Percentiles rank a stretch among this genome's conserved stretches.
Conservation (phyloP, 1,284 basidiomycete species). For the Tremellales sp. region DNA sequence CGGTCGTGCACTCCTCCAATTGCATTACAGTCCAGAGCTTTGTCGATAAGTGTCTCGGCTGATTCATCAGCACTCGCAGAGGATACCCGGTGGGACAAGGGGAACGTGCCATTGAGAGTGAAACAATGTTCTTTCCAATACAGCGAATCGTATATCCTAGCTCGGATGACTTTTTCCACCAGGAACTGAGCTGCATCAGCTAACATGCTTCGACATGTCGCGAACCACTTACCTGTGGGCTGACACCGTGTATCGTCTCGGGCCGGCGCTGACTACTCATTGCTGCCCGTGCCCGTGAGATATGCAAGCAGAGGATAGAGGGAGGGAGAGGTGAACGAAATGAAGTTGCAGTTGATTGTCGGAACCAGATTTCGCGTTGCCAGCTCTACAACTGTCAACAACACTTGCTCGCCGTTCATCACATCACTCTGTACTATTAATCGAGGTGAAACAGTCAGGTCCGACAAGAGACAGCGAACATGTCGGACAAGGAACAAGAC, state of each 20-base stretch:
- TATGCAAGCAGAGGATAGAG: too few relatives aligned
- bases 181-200: slow-evolving; percentile 63
- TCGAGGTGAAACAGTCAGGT: too few relatives aligned
- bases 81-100: neutral
- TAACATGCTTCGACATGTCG: neutral
- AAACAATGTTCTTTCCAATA: slow-evolving; percentile 99
- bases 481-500: slow-evolving; percentile 54
- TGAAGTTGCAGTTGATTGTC: neutral
- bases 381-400: neutral
- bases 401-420: neutral
- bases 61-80: slow-evolving; percentile 7
- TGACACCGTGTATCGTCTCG: neutral
- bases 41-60: slow-evolving; percentile 92
- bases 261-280: too few relatives aligned
- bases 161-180: slow-evolving; percentile 93
- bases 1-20: slow-evolving; percentile 90
- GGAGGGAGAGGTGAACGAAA: too few relatives aligned
- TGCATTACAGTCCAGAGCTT: slow-evolving; percentile 72
- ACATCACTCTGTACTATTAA: too few relatives aligned
- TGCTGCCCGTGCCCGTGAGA: too few relatives aligned
- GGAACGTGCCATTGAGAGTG: slow-evolving; percentile 69
- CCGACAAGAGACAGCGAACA: slow-evolving; percentile 8
- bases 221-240: neutral
- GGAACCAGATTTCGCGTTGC: neutral
- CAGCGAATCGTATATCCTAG: slow-evolving; percentile 88